Conservation (phyloP, 1,284 basidiomycete genomes). For the Rhizoctonia solani region DNA sequence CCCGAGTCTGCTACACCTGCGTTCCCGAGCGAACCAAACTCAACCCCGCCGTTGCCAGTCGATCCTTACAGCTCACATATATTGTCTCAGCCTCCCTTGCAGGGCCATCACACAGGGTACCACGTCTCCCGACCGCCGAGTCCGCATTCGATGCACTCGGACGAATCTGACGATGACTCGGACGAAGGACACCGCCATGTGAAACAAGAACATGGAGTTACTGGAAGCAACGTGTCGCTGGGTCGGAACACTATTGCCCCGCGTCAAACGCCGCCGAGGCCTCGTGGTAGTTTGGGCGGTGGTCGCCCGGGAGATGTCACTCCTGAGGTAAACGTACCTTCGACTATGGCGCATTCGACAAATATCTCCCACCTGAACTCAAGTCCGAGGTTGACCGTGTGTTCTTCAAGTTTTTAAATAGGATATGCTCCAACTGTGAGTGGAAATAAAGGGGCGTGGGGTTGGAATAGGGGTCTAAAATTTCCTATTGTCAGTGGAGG, state of each 20-base stretch:
- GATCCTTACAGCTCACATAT: slow-evolving; percentile 19
- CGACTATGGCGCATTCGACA: slow-evolving; percentile 9
- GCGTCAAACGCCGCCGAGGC: slow-evolving; percentile 20
- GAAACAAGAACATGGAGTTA: slow-evolving; percentile 21
- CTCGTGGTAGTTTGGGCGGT: not conserved
- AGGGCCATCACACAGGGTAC: slow-evolving; percentile 27
- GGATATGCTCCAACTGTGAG: slow-evolving; percentile 89
- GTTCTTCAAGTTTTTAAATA: slow-evolving; percentile 89
- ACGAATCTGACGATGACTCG: slow-evolving; percentile 28
- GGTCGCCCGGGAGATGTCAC: slow-evolving; percentile 9
- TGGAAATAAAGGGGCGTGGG: slow-evolving; percentile 38
- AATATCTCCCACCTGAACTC: slow-evolving; percentile 82
- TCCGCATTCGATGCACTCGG: slow-evolving; percentile 23
- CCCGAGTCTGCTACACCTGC: not conserved
- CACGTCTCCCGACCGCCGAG: slow-evolving; percentile 26
- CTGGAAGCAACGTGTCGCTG: not conserved
- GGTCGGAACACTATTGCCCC: not conserved
- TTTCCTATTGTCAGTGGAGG: slow-evolving; percentile 68
- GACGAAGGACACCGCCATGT: slow-evolving; percentile 25
- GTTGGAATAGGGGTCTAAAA: not conserved
- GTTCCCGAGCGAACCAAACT: slow-evolving; percentile 26
- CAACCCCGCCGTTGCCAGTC: slow-evolving; percentile 1
- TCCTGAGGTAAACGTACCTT: not conserved
- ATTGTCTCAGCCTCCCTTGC: not conserved
- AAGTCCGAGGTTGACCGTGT: slow-evolving; percentile 82